A percentile compares a stretch with the other conserved stretches of the same genome.
phyloP scores from a whole-genome alignment of 331 rosid species.

The Pyrus hybrid region DNA sequence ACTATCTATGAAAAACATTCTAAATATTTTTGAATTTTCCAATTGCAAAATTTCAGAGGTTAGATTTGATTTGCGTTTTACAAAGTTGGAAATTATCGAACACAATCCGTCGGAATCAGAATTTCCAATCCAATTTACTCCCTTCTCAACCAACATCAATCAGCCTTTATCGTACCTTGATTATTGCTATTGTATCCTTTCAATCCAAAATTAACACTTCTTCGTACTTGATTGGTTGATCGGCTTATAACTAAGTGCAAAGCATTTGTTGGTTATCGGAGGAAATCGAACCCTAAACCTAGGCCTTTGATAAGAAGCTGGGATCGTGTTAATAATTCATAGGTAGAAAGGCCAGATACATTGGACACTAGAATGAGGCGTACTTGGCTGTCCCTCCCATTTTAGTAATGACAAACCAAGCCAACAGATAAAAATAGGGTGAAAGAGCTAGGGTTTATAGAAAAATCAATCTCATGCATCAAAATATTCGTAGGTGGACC shows the following conservation, averaged over 20 bases:
- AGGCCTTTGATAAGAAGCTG: not conserved
- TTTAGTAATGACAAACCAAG: not conserved
- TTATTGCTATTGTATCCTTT: not conserved
- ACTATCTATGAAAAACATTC: not conserved
- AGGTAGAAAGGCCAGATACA: not conserved
- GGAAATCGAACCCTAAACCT: not conserved
- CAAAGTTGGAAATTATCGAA: not conserved
- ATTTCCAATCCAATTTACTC: not conserved
- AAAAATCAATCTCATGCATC: not conserved
- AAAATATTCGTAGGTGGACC: constrained; percentile 24
- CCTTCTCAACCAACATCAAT: not conserved
- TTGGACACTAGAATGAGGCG: not conserved
- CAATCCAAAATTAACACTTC: too few species aligned
- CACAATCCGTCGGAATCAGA: not conserved
- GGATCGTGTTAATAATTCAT: not conserved
- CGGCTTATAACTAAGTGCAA: not conserved
- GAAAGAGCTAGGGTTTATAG: not conserved
- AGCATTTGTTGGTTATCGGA: not conserved
- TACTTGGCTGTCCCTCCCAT: not conserved
- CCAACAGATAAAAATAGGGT: not conserved
- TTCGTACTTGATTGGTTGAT: too few species aligned
- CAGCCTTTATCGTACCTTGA: not conserved
- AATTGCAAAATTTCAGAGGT: not conserved
- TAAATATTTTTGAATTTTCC: not conserved
- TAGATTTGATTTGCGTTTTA: too few species aligned